These are phyloP conservation scores for Tulasnella sp. DNA, from an alignment of 768 basidiomycete species.

Conservation along the genomic window DNA sequence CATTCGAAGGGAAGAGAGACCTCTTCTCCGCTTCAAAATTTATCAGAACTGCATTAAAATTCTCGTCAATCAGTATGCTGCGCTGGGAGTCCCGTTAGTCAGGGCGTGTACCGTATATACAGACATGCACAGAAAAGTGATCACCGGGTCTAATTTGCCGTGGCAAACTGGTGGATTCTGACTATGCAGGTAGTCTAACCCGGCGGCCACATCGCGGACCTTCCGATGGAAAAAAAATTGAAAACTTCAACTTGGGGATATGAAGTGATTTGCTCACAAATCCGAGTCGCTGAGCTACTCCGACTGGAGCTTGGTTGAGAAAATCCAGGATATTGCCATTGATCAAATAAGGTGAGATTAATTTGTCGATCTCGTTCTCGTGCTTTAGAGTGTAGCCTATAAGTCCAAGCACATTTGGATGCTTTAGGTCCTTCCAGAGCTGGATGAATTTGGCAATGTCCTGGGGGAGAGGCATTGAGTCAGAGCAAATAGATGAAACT, in stretches of 20 bases:
- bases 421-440: background rate
- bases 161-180: background rate
- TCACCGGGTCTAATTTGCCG: slow-evolving; percentile 3
- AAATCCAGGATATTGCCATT: background rate
- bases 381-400: background rate
- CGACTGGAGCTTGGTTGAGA: background rate
- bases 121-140: too few species aligned
- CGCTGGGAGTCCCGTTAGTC: background rate
- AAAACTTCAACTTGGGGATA: too few species aligned
- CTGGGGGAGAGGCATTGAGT: background rate
- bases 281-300: background rate
- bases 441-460: background rate
- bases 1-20: too few species aligned
- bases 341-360: background rate
- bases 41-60: background rate
- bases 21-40: background rate
- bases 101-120: background rate
- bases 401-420: background rate
- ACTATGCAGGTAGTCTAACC: background rate
- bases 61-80: background rate
- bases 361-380: background rate
- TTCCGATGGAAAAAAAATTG: background rate
- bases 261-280: background rate
- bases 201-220: background rate
- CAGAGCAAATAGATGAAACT: background rate